Evolutionary conservation across 2,329 filamentous ascomycete genomes (phyloP).

Genomic region (Ceratocystis eucalypticola): DNA sequence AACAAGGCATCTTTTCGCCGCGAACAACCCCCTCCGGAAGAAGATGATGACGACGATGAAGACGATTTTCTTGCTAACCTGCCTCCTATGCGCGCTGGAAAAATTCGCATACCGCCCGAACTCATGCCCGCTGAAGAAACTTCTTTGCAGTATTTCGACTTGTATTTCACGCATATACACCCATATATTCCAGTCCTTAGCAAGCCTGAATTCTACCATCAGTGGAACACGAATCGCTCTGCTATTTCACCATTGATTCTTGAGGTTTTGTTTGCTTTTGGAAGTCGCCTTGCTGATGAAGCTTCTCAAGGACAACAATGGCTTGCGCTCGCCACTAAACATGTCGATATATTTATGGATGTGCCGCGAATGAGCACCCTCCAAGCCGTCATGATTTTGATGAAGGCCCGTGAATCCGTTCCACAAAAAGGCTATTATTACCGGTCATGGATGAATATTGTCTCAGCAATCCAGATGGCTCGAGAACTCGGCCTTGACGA

Average conservation of each 20-base stretch:
- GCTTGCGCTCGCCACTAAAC: slow-evolving; percentile 84
- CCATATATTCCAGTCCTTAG: slow-evolving; percentile 86
- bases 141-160: slow-evolving; percentile 70
- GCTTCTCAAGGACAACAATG: slow-evolving; percentile 78
- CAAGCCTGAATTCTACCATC: slow-evolving; percentile 67
- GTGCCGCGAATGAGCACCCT: slow-evolving; percentile 80
- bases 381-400: slow-evolving; percentile 71
- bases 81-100: slow-evolving; percentile 54
- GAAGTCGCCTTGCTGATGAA: slow-evolving; percentile 70
- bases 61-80: slow-evolving; percentile 61
- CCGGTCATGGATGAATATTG: slow-evolving; percentile 91
- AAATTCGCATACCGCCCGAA: slow-evolving; percentile 77
- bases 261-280: slow-evolving; percentile 83
- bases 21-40: slow-evolving; percentile 52
- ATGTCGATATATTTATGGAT: slow-evolving; percentile 88
- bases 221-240: slow-evolving; percentile 74
- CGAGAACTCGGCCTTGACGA: slow-evolving; percentile 84
- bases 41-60: slow-evolving; percentile 55
- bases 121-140: slow-evolving; percentile 84
- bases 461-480: slow-evolving; percentile 83
- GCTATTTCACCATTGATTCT: slow-evolving; percentile 78
- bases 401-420: slow-evolving; percentile 84
- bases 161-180: slow-evolving; percentile 83
- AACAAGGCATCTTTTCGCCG: slow-evolving; percentile 39
- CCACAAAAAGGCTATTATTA: slow-evolving; percentile 94